Conservation (phyloP, 179 eudicot genomes). For the Pouteria campechiana region DNA sequence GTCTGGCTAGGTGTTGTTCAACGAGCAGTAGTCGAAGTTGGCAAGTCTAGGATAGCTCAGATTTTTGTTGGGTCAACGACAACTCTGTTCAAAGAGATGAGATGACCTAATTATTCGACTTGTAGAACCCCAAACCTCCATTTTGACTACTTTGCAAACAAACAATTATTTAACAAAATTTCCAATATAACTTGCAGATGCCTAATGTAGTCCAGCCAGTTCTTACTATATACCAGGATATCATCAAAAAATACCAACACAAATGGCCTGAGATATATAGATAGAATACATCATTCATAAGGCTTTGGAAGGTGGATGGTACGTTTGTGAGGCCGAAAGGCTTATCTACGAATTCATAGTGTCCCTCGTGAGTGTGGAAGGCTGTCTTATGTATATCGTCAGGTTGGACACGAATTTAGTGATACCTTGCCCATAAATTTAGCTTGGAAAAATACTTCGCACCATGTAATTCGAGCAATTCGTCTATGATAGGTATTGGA, state of each 20-base stretch:
- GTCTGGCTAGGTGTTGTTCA: too few relatives aligned
- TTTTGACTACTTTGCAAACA: too few relatives aligned
- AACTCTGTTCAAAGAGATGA: not conserved
- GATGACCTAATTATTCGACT: too few relatives aligned
- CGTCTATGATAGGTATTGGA: slow-evolving; percentile 3
- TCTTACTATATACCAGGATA: not conserved
- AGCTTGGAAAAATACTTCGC: slow-evolving; percentile 1
- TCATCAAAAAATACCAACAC: not conserved
- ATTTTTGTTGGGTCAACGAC: not conserved
- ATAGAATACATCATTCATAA: too few relatives aligned
- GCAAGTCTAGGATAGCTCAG: not conserved
- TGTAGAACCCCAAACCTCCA: too few relatives aligned
- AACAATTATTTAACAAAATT: not conserved
- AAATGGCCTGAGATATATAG: not conserved
- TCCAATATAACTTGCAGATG: too few relatives aligned
- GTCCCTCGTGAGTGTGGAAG: not conserved
- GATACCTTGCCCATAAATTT: not conserved
- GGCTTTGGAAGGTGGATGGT: too few relatives aligned
- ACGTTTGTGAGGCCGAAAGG: too few relatives aligned
- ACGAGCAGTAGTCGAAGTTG: not conserved
- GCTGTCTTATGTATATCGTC: not conserved
- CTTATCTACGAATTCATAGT: too few relatives aligned
- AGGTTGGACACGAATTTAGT: not conserved
- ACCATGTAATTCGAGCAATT: slow-evolving; percentile 1
- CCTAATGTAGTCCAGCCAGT: not conserved